Percentiles rank a stretch among this genome's conserved stretches.
Conservation (phyloP, 2,329 filamentous ascomycete genomes). For the Fusarium miscanthi region DNA sequence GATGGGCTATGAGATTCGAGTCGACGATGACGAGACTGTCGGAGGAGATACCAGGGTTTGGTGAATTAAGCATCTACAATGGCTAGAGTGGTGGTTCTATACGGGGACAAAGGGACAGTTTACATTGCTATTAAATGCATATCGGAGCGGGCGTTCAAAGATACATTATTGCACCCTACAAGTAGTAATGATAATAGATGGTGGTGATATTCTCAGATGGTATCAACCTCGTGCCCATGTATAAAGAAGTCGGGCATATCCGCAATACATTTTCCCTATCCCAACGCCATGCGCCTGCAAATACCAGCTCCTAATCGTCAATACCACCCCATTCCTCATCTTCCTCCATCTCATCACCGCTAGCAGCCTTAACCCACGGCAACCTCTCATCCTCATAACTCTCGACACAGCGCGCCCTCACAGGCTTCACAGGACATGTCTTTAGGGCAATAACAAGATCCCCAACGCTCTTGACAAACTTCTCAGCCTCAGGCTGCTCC, state of each 20-base stretch:
- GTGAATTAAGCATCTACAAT: constrained; percentile 17
- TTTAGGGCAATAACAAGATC: constrained; percentile 67
- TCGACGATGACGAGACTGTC: constrained; percentile 48
- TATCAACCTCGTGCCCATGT: constrained; percentile 40
- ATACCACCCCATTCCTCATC: constrained; percentile 73
- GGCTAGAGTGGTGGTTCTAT: constrained; percentile 1
- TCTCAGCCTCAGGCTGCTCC: constrained; percentile 51
- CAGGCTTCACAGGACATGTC: constrained; percentile 73
- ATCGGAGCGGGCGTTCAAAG: constrained; percentile 33
- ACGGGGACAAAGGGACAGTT: not conserved
- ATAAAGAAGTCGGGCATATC: constrained; percentile 17
- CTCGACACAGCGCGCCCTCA: constrained; percentile 76
- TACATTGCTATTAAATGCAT: constrained; percentile 31
- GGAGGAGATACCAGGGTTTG: constrained; percentile 47
- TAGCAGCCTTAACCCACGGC: constrained; percentile 61
- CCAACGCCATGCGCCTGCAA: constrained; percentile 44
- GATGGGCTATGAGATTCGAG: constrained; percentile 52
- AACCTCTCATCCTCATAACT: constrained; percentile 79
- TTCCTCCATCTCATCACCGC: constrained; percentile 53
- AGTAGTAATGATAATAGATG: constrained; percentile 31
- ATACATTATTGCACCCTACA: constrained; percentile 13
- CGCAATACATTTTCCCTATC: constrained; percentile 31
- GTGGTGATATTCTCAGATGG: constrained; percentile 36
- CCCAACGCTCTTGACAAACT: constrained; percentile 65
- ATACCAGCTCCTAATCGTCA: constrained; percentile 62